Evolutionary conservation across 1,284 basidiomycete species (phyloP), one percentile per base, ranked within the genome.

Genomic region (Microbotryum violaceum): DNA sequence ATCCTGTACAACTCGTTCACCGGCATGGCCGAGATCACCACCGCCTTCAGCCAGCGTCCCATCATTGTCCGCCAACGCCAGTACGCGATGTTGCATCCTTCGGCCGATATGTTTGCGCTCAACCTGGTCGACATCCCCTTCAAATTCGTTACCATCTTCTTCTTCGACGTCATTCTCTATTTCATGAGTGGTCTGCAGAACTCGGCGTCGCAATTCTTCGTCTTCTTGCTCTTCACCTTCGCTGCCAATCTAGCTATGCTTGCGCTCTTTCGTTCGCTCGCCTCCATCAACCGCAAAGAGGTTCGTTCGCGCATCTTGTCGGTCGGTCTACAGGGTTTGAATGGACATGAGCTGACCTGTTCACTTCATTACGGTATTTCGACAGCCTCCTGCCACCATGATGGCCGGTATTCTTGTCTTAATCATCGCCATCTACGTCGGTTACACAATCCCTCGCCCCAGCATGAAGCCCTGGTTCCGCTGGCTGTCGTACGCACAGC

Each of bases 11-110:
- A 79, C 59, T 75, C 78, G 7, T 72, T 82, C 58, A 76, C 78
- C 45, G 76, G 76, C 31, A 64, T 69, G 68, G 52, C 62, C 48
- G 89, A 91, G 74, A 86, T 89, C 51, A 83, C 85, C 0, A 80
- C 46, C 46, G 64, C 78, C 5, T 79, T 78, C 69, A 74, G 77
- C 20, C 78, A 79, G 65, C 74, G 78, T 48, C 74, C 75, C 12
- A 76, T 79, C 51, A 74, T 80, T 45, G 68, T 67, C 25, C 61
- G 65, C 21, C 68, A 69, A 7, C 59, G 65, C 5, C 74, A 74
- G 54, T 79, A 76, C 62, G 78, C 77, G 50, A 77, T 79, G 71
- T 74, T 77, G 56, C 77, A 77, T 29, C 77, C 79, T 0, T 76
- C 75, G 8, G 76, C 77, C 33, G 78, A 79, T 63, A 77, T 77